Percentiles rank a stretch among this genome's conserved stretches.
These are phyloP conservation scores for Saccharomycopsis hybrid DNA, from an alignment of 1,139 yeast species.

Conservation along the genomic window DNA sequence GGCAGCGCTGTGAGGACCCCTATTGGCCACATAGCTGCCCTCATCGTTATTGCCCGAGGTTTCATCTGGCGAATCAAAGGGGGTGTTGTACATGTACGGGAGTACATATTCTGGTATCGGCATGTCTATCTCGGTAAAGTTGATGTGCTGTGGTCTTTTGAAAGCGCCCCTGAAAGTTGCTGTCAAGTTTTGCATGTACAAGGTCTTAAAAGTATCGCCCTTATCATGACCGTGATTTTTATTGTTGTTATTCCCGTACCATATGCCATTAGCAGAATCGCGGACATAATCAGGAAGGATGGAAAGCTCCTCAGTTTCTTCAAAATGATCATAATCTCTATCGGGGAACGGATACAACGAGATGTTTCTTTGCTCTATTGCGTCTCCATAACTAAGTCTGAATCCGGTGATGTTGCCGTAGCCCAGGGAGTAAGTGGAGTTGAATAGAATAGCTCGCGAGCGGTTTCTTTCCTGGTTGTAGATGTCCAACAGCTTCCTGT, in stretches of 20 bases:
- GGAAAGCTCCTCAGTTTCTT: conserved; percentile 45
- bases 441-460: conserved; percentile 32
- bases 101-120: conserved; percentile 42
- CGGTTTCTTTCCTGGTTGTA: conserved; percentile 27
- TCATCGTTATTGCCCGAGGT: conserved; percentile 24
- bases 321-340: conserved; percentile 41
- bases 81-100: conserved; percentile 31
- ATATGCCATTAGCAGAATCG: conserved; percentile 38
- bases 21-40: conserved; percentile 5
- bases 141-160: conserved; percentile 22
- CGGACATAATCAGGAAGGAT: conserved; percentile 57
- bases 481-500: not conserved
- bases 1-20: conserved; percentile 28
- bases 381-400: conserved; percentile 54
- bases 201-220: too few relatives aligned
- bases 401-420: conserved; percentile 75
- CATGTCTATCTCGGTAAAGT: conserved; percentile 28
- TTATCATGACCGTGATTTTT: conserved; percentile 22
- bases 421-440: conserved; percentile 44
- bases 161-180: conserved; percentile 46
- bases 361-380: conserved; percentile 35
- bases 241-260: conserved; percentile 35
- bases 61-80: conserved; percentile 19
- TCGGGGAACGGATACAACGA: conserved; percentile 55
- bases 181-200: conserved; percentile 46